phyloP scores from a whole-genome alignment of 2,329 filamentous ascomycete species.

The Scedosporium aurantiacum region DNA sequence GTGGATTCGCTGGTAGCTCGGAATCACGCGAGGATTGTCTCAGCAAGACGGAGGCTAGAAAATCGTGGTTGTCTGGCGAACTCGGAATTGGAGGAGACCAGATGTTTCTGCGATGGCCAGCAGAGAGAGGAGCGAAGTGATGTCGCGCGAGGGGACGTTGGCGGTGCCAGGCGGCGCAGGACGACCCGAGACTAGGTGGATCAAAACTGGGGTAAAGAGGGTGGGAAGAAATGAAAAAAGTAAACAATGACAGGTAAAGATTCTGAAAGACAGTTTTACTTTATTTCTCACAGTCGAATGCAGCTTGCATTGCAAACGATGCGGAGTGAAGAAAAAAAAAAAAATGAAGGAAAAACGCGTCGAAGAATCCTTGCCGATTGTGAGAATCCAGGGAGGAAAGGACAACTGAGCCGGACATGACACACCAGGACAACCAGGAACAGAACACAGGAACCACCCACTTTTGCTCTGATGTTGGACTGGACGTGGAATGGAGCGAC shows the following conservation, averaged over 20 bases:
- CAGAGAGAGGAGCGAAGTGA: neutral
- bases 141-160: neutral
- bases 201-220: neutral
- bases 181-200: neutral
- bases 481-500: too few species aligned
- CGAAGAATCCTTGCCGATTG: neutral
- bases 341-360: neutral
- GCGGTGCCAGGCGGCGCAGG: neutral
- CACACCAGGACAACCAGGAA: neutral
- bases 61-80: neutral
- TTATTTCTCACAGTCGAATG: conserved; percentile 1
- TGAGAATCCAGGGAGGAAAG: neutral
- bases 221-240: neutral
- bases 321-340: neutral
- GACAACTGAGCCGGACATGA: neutral
- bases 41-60: neutral
- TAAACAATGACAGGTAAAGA: neutral
- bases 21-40: neutral
- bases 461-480: too few species aligned
- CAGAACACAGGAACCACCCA: neutral
- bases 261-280: neutral
- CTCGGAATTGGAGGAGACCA: neutral
- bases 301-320: conserved; percentile 3
- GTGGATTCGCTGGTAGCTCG: neutral
- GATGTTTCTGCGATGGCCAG: neutral